phyloP scores from a whole-genome alignment of 202 grass and related monocot genomes.

The Cymbopogon flexuosus region DNA sequence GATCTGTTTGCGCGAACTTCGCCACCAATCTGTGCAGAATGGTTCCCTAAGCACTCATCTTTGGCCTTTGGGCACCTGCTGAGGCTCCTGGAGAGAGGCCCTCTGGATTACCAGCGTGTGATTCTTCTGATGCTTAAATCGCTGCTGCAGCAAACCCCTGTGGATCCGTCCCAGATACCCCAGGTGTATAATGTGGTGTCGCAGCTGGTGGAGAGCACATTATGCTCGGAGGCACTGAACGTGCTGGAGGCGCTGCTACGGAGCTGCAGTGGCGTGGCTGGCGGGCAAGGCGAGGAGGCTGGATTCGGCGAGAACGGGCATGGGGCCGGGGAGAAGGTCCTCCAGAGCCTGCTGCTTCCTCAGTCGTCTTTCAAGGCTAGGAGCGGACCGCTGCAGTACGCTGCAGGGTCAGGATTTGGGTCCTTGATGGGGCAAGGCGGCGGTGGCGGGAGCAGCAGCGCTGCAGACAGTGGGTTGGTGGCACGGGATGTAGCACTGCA shows the following conservation, averaged over 20 bases:
- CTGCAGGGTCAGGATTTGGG: constrained; percentile 64
- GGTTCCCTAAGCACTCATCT: constrained; percentile 93
- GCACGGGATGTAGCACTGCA: constrained; percentile 65
- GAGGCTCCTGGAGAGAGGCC: constrained; percentile 85
- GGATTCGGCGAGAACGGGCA: constrained; percentile 53
- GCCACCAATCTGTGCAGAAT: constrained; percentile 66
- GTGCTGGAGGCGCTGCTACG: constrained; percentile 83
- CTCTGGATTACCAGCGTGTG: constrained; percentile 79
- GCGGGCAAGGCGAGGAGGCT: constrained; percentile 47
- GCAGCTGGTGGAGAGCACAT: constrained; percentile 77
- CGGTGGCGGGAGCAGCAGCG: constrained; percentile 17
- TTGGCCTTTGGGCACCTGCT: constrained; percentile 91
- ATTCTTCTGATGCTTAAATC: constrained; percentile 91
- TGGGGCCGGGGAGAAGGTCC: constrained; percentile 61
- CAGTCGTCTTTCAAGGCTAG: constrained; percentile 91
- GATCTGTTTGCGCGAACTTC: constrained; percentile 67
- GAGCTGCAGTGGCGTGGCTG: constrained; percentile 63
- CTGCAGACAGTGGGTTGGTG: constrained; percentile 48
- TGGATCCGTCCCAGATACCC: constrained; percentile 81
- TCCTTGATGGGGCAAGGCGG: constrained; percentile 46
- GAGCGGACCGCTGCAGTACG: constrained; percentile 69
- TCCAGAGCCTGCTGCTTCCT: constrained; percentile 58
- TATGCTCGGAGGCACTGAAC: constrained; percentile 76
- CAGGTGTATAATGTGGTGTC: constrained; percentile 85
- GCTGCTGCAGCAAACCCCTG: constrained; percentile 73